A percentile compares a stretch with the other conserved stretches of the same genome.
These are phyloP conservation scores for Zea mays DNA, from an alignment of 176 grass and related monocot genomes.

Conservation along the genomic window DNA sequence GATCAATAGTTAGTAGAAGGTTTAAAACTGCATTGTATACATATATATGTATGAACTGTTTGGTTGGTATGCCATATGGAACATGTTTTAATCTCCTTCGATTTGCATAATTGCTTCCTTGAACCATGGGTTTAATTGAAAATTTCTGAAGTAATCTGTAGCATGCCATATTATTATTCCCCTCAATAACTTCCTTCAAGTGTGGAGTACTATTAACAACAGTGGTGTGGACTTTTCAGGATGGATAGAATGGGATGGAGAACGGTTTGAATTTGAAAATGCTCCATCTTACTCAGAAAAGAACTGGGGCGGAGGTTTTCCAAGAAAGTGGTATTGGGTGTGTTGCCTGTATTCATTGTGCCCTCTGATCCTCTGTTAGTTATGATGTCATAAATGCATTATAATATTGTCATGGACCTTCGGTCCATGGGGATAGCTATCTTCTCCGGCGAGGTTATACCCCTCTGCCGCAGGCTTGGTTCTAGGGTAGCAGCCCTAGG, in stretches of 20 bases:
- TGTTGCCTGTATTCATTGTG: slow-evolving; percentile 43
- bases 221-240: slow-evolving; percentile 45
- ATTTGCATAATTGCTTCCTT: slow-evolving; percentile 11
- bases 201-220: background rate
- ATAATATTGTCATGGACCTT: no score
- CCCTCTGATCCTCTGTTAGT: slow-evolving; percentile 10
- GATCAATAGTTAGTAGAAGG: background rate
- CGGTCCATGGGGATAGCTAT: no score
- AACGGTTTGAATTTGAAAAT: slow-evolving; percentile 92
- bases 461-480: no score
- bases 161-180: background rate
- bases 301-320: slow-evolving; percentile 90
- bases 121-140: background rate
- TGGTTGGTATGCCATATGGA: background rate
- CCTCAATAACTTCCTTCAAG: background rate
- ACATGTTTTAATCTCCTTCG: background rate
- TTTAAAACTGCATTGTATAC: slow-evolving; percentile 6
- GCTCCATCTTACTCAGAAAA: slow-evolving; percentile 96
- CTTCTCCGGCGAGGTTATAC: no score
- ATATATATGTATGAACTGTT: background rate
- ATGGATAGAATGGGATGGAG: slow-evolving; percentile 97
- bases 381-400: slow-evolving; percentile 25
- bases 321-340: slow-evolving; percentile 98
- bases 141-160: background rate
- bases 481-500: no score